Conservation (phyloP, 2,329 filamentous ascomycete species). For the Neurospora sp. region DNA sequence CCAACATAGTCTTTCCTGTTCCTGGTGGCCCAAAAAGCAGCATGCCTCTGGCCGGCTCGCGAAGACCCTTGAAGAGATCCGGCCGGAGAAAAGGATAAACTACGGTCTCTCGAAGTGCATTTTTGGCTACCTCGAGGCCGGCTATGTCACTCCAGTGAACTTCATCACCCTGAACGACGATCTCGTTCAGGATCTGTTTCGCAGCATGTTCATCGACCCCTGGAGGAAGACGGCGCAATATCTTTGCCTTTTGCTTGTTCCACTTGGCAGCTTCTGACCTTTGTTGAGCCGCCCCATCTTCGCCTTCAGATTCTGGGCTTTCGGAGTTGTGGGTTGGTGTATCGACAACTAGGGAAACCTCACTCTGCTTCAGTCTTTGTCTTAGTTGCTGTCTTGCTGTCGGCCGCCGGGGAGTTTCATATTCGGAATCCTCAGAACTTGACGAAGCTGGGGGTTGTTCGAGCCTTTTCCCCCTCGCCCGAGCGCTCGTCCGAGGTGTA, state of each 20-base stretch:
- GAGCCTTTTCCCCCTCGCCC: slow-evolving; percentile 2
- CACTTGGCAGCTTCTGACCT: slow-evolving; percentile 35
- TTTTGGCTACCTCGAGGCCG: slow-evolving; percentile 82
- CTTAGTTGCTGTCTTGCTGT: slow-evolving; percentile 12
- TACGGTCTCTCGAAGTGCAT: slow-evolving; percentile 85
- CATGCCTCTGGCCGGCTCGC: slow-evolving; percentile 92
- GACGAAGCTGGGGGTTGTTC: slow-evolving; percentile 8
- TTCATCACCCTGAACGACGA: slow-evolving; percentile 87
- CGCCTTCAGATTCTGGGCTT: slow-evolving; percentile 32
- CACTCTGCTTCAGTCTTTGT: slow-evolving; percentile 20
- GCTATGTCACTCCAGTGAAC: slow-evolving; percentile 94
- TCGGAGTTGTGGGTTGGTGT: slow-evolving; percentile 24
- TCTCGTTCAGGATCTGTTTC: slow-evolving; percentile 90
- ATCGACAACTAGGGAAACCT: slow-evolving; percentile 27
- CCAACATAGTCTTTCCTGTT: slow-evolving; percentile 98
- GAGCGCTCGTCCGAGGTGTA: neutral
- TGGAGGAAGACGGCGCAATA: slow-evolving; percentile 70
- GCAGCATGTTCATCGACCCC: slow-evolving; percentile 77
- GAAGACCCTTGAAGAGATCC: slow-evolving; percentile 89
- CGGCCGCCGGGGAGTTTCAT: slow-evolving; percentile 12
- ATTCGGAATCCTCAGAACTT: slow-evolving; percentile 9
- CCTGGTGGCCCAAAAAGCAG: slow-evolving; percentile 91
- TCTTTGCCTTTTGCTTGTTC: slow-evolving; percentile 50
- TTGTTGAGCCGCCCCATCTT: slow-evolving; percentile 14
- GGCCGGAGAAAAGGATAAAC: slow-evolving; percentile 95